Percentiles rank a stretch among this genome's conserved stretches.
Conservation (phyloP, 2,329 filamentous ascomycete genomes). For the Kalmusia sp. region DNA sequence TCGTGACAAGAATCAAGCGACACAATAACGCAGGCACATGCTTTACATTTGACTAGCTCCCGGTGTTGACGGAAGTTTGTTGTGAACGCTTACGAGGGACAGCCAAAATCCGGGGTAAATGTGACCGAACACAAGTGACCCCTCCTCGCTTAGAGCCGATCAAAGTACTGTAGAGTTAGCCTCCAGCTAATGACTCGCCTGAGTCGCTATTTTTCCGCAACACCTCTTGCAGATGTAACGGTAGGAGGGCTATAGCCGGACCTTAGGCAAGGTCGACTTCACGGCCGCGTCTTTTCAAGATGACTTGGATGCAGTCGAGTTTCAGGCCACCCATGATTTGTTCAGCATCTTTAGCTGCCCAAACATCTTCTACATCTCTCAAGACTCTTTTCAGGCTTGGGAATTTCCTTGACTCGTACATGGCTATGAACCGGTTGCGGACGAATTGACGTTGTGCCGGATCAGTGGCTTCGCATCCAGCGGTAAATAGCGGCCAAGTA, state of each 20-base stretch:
- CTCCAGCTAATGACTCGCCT: not conserved
- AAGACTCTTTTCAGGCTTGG: slow-evolving; percentile 32
- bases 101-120: slow-evolving; percentile 6
- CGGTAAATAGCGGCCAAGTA: slow-evolving; percentile 42
- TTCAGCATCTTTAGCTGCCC: slow-evolving; percentile 36
- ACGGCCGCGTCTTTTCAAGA: slow-evolving; percentile 28
- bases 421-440: slow-evolving; percentile 28
- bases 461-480: slow-evolving; percentile 37
- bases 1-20: not conserved
- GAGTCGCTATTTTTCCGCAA: not conserved
- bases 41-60: not conserved
- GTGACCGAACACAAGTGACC: slow-evolving; percentile 5
- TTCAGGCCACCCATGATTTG: slow-evolving; percentile 27
- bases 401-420: slow-evolving; percentile 33
- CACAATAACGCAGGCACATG: not conserved
- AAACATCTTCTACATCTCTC: slow-evolving; percentile 39
- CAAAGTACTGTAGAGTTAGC: not conserved
- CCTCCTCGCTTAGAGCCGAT: slow-evolving; percentile 9
- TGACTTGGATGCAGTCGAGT: slow-evolving; percentile 43
- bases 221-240: not conserved
- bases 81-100: no score
- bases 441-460: slow-evolving; percentile 31
- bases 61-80: not conserved
- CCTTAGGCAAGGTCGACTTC: slow-evolving; percentile 38
- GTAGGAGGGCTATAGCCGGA: no score